These are phyloP conservation scores for Amanita thiersii DNA, from an alignment of 768 basidiomycete species.

Conservation along the genomic window DNA sequence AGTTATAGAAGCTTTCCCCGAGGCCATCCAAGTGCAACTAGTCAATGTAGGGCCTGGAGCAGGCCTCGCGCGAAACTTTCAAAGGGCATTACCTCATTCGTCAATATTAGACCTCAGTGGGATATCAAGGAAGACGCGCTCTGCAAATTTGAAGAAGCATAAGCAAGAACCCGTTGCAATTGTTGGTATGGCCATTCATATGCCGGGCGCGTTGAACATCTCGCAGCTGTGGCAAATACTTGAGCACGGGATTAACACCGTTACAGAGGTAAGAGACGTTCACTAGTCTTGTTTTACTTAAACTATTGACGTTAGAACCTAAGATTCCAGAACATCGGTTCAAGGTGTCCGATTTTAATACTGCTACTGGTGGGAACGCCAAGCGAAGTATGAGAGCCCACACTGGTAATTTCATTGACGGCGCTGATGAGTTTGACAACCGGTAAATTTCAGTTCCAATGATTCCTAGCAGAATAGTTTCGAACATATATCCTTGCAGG, in stretches of 20 bases:
- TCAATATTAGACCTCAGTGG: slow-evolving; percentile 16
- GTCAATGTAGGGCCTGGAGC: slow-evolving; percentile 44
- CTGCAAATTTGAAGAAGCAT: slow-evolving; percentile 15
- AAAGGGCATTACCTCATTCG: slow-evolving; percentile 22
- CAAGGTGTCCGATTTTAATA: slow-evolving; percentile 30
- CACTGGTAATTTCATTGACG: slow-evolving; percentile 57
- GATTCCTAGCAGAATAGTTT: neutral
- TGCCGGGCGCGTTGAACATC: slow-evolving; percentile 43
- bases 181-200: slow-evolving; percentile 60
- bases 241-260: slow-evolving; percentile 44
- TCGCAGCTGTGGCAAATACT: slow-evolving; percentile 53
- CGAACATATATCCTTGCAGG: slow-evolving; percentile 12
- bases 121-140: slow-evolving; percentile 16
- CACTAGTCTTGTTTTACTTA: neutral
- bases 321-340: slow-evolving; percentile 63
- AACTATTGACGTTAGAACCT: neutral
- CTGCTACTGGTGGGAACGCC: slow-evolving; percentile 13
- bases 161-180: slow-evolving; percentile 55
- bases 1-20: slow-evolving; percentile 16
- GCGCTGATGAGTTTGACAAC: slow-evolving; percentile 56
- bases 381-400: slow-evolving; percentile 40
- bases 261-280: slow-evolving; percentile 38
- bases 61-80: slow-evolving; percentile 28
- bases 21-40: slow-evolving; percentile 21
- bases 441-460: slow-evolving; percentile 17